Percentiles rank a stretch among this genome's conserved stretches.
These are phyloP conservation scores for Moesziomyces aphidis DNA, from an alignment of 1,284 basidiomycete species.

Conservation along the genomic window DNA sequence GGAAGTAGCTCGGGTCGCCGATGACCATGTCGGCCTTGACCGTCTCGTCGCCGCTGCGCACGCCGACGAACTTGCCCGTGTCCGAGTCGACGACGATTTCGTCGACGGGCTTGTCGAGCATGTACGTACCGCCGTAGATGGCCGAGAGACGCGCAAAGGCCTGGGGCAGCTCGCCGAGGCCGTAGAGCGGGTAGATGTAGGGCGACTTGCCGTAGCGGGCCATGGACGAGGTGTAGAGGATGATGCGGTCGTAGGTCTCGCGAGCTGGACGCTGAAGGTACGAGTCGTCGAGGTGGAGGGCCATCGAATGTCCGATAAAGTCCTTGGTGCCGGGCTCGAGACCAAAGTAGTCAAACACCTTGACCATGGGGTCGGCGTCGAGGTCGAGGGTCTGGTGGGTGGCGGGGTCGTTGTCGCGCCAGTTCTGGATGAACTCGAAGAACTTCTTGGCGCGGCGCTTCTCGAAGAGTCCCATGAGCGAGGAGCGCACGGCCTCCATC, in stretches of 20 bases:
- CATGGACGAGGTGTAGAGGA: constrained; percentile 98
- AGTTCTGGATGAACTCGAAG: constrained; percentile 95
- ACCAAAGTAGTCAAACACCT: constrained; percentile 93
- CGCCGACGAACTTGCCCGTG: constrained; percentile 89
- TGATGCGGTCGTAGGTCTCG: constrained; percentile 90
- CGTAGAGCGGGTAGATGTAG: constrained; percentile 99
- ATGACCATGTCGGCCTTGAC: constrained; percentile 98
- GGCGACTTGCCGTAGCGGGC: constrained; percentile 99
- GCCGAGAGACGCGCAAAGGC: constrained; percentile 94
- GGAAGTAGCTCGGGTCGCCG: constrained; percentile 97
- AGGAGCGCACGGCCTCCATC: constrained; percentile 93
- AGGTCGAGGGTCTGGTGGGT: constrained; percentile 81
- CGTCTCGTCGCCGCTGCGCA: constrained; percentile 88
- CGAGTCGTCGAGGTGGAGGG: constrained; percentile 95
- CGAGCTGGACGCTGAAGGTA: constrained; percentile 93
- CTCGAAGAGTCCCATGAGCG: constrained; percentile 98
- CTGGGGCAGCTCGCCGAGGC: constrained; percentile 97
- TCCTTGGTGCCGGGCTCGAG: constrained; percentile 97
- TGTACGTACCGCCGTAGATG: constrained; percentile 99
- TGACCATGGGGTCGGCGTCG: constrained; percentile 63
- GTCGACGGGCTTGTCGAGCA: constrained; percentile 96
- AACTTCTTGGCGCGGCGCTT: constrained; percentile 98
- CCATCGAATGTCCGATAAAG: constrained; percentile 99
- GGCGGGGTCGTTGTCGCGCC: constrained; percentile 91
- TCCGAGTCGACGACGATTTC: constrained; percentile 85